Evolutionary conservation across 2,329 filamentous ascomycete species (phyloP), one percentile per base, ranked within the genome.

Genomic region (Diaporthe sp.): DNA sequence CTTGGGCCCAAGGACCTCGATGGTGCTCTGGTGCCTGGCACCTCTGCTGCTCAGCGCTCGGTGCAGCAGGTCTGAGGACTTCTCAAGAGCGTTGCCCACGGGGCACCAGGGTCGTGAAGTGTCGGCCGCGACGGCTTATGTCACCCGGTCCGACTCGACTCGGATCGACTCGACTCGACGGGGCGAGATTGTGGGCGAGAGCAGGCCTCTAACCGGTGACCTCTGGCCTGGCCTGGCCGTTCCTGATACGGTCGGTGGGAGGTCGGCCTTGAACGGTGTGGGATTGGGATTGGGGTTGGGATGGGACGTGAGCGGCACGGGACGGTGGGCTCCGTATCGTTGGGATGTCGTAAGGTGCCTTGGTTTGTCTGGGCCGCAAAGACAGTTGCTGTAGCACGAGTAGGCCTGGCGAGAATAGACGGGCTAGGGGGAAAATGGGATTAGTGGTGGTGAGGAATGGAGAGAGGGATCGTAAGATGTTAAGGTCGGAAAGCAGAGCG

Each of bases 401-500:
- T 66, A 51, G 63, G 63, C 44, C 63, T 66, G 63, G 63, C 63
- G 63, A 66, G 63, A 39, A 66, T 66, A 22, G 63, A 66, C n/a
- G 44, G 63, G 63, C 44, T 44, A 32, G 63, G 63, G 59, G 61
- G 9, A 19, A 51, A 51, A 37, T 66, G 63, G 63, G 44, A 47
- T 66, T 66, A 27, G 44, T 66, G 63, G 63, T 66, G 63, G 63
- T 51, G 63, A 66, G 63, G 63, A 32, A 66, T 65, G 59, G 59
- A 65, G 59, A 47, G 59, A 47, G 59, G 27, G 12, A 66, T 66
- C 63, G 63, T 66, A 66, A 66, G 63, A 66, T 66, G 63, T 51
- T 51, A 51, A 66, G 44, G 63, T 66, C 63, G 44, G 63, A 32
- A 51, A 50, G 42, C 22, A 66, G 63, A 66, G 44, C 27, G 27